Conservation (phyloP, 768 basidiomycete species). For the Cytidiella melzeri region DNA sequence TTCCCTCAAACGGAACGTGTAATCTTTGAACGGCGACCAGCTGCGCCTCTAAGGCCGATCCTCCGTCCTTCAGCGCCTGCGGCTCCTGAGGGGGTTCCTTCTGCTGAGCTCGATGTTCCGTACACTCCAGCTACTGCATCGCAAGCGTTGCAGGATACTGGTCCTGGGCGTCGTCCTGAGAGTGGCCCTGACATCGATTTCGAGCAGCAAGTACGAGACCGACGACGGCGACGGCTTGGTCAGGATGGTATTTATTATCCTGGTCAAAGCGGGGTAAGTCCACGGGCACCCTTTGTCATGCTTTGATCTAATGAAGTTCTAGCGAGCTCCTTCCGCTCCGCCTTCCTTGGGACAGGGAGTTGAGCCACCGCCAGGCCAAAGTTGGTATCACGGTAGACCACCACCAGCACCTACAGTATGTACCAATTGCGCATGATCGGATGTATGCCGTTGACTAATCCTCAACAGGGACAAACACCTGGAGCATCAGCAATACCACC, state of each 20-base stretch:
- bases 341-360: conserved; percentile 4
- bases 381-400: conserved; percentile 8
- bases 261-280: background rate
- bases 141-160: background rate
- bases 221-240: background rate
- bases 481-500: background rate
- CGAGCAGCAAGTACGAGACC: conserved; percentile 4
- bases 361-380: background rate
- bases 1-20: conserved; percentile 17
- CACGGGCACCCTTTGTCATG: no score
- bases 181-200: conserved; percentile 1
- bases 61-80: background rate
- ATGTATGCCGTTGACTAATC: background rate
- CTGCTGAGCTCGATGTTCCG: background rate
- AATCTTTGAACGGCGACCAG: conserved; percentile 3
- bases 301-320: background rate
- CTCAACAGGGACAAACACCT: background rate
- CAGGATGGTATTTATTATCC: background rate
- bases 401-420: background rate
- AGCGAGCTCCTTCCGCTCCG: conserved; percentile 12
- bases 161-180: background rate
- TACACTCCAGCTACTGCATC: background rate
- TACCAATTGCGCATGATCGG: background rate
- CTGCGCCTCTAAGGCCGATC: background rate
- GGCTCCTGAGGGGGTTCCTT: background rate